phyloP scores from a whole-genome alignment of 306 rosid species.

The Acacia acuminata region DNA sequence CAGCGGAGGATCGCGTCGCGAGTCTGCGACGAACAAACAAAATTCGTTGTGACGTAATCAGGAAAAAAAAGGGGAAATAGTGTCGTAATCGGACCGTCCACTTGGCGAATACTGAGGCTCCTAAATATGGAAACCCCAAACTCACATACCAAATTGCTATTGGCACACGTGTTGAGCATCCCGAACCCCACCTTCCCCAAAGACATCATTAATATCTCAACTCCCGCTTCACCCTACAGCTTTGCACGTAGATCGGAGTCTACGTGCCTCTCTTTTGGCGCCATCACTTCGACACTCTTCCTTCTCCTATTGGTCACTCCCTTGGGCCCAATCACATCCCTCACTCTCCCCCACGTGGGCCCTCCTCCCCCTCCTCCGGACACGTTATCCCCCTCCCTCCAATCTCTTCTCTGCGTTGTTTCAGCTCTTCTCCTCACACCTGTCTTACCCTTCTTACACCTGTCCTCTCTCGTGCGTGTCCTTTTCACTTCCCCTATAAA shows the following conservation, averaged over 20 bases:
- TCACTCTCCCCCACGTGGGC: slow-evolving; percentile 14
- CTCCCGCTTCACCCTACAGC: slow-evolving; percentile 17
- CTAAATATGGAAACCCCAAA: slow-evolving; percentile 25
- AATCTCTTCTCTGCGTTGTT: slow-evolving; percentile 47
- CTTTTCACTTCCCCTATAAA: slow-evolving; percentile 37
- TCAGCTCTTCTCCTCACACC: slow-evolving; percentile 34
- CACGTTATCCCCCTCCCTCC: slow-evolving; percentile 53
- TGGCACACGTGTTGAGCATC: slow-evolving; percentile 45
- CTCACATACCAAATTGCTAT: neutral
- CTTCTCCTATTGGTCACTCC: slow-evolving; percentile 28
- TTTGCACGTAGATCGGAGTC: slow-evolving; percentile 21
- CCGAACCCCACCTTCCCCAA: neutral
- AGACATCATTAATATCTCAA: slow-evolving; percentile 14
- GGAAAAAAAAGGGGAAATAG: neutral
- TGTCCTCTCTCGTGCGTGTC: slow-evolving; percentile 47
- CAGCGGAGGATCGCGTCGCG: neutral
- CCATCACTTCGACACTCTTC: slow-evolving; percentile 43
- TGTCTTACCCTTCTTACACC: slow-evolving; percentile 44
- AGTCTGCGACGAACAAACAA: neutral
- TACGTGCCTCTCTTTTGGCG: slow-evolving; percentile 50
- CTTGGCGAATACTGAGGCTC: slow-evolving; percentile 8
- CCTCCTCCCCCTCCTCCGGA: neutral
- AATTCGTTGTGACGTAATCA: neutral
- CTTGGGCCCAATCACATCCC: slow-evolving; percentile 5
- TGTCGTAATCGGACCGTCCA: slow-evolving; percentile 43